Percentiles rank a stretch among this genome's conserved stretches.
Evolutionary conservation across 2,329 filamentous ascomycete species (phyloP).

Genomic region (Ascochyta rabiei): DNA sequence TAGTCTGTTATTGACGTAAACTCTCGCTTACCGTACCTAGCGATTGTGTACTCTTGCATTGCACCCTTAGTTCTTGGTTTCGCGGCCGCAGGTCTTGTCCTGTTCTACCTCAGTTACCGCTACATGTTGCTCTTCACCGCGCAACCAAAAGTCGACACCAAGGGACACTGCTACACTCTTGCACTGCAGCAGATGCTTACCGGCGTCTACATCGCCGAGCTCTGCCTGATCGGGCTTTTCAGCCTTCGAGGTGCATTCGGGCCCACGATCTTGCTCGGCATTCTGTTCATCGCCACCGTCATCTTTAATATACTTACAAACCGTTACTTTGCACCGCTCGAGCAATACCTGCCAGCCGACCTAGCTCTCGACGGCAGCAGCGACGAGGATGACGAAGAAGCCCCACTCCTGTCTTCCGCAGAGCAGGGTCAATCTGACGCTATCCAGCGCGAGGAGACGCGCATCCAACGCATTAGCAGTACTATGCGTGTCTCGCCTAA

Average conservation of each 20-base stretch:
- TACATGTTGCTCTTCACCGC: conserved; percentile 92
- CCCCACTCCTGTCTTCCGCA: conserved; percentile 38
- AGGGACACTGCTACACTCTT: conserved; percentile 85
- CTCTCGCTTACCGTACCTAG: conserved; percentile 50
- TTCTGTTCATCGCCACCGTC: conserved; percentile 41
- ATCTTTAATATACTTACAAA: conserved; percentile 45
- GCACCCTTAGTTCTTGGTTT: conserved; percentile 85
- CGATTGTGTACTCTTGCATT: conserved; percentile 84
- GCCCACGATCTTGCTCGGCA: conserved; percentile 38
- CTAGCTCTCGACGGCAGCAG: conserved; percentile 28
- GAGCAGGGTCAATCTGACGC: conserved; percentile 40
- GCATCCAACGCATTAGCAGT: conserved; percentile 36
- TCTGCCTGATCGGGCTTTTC: conserved; percentile 86
- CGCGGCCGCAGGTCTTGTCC: conserved; percentile 74
- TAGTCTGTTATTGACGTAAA: neutral
- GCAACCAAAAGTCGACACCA: conserved; percentile 81
- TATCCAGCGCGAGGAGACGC: conserved; percentile 24
- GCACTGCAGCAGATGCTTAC: conserved; percentile 84
- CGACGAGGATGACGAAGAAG: conserved; percentile 33
- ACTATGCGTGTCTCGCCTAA: conserved; percentile 31
- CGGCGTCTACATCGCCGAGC: conserved; percentile 80
- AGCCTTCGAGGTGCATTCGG: conserved; percentile 49
- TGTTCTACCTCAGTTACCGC: conserved; percentile 86
- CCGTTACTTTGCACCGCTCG: conserved; percentile 43
- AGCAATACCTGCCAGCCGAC: conserved; percentile 44